These are phyloP conservation scores for Dimocarpus longan DNA, from an alignment of 345 rosid genomes.

Conservation along the genomic window DNA sequence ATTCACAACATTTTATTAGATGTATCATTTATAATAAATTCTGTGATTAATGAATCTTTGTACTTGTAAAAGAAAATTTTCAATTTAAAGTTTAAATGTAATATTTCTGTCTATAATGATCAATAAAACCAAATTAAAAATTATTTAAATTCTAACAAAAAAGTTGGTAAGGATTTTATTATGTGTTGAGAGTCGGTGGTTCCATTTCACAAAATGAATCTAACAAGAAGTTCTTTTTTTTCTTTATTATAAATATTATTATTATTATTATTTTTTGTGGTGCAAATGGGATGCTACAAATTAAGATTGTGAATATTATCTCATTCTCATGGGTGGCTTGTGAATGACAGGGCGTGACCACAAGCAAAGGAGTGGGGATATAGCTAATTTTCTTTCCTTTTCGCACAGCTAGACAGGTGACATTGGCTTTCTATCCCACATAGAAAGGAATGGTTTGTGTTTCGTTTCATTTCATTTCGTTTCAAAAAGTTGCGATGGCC, in stretches of 20 bases:
- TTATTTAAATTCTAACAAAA: too few relatives aligned
- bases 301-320: slow-evolving; percentile 10
- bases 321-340: slow-evolving; percentile 28
- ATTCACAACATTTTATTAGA: too few relatives aligned
- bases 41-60: too few relatives aligned
- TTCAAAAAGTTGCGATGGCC: not conserved
- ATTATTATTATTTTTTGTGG: slow-evolving; percentile 19
- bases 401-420: slow-evolving; percentile 5
- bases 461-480: not conserved
- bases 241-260: too few relatives aligned
- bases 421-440: slow-evolving; percentile 15
- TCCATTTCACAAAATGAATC: not conserved
- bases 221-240: not conserved
- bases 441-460: slow-evolving; percentile 28
- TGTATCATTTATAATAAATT: too few relatives aligned
- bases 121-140: too few relatives aligned
- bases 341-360: slow-evolving; percentile 30
- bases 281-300: slow-evolving; percentile 20
- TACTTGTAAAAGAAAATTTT: too few relatives aligned
- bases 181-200: slow-evolving; percentile 12
- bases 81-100: too few relatives aligned
- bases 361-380: not conserved
- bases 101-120: too few relatives aligned
- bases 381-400: slow-evolving; percentile 15
- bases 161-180: slow-evolving; percentile 17